Percentiles rank a stretch among this genome's conserved stretches.
phyloP scores from a whole-genome alignment of 1,139 yeast genomes.

The Torulaspora pretoriensis region DNA sequence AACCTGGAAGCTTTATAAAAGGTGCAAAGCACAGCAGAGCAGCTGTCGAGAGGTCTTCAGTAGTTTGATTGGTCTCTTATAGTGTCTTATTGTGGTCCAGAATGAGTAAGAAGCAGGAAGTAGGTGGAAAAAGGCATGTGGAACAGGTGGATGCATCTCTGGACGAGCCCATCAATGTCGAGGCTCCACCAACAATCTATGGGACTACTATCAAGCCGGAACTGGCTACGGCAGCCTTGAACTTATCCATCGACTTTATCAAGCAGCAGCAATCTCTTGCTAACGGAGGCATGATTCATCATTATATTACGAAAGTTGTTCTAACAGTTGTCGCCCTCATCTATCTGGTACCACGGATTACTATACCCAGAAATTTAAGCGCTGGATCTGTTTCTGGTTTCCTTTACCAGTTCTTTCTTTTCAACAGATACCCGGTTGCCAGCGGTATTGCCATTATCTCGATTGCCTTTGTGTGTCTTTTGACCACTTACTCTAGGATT shows the following conservation, averaged over 20 bases:
- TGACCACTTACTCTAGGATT: constrained; percentile 33
- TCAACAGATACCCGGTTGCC: constrained; percentile 27
- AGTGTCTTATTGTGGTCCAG: neutral
- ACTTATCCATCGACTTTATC: constrained; percentile 59
- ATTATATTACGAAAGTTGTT: constrained; percentile 40
- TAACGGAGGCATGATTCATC: constrained; percentile 48
- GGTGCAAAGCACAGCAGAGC: neutral
- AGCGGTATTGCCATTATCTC: constrained; percentile 9
- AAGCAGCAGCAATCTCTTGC: constrained; percentile 53
- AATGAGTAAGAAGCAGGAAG: constrained; percentile 3
- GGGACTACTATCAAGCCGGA: constrained; percentile 50
- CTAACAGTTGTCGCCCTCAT: constrained; percentile 33
- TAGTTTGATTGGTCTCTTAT: neutral
- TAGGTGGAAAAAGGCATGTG: constrained; percentile 4
- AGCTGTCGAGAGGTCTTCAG: neutral
- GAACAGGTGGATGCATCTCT: constrained; percentile 48
- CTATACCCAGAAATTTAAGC: constrained; percentile 19
- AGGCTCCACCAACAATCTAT: constrained; percentile 48
- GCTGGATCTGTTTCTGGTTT: constrained; percentile 24
- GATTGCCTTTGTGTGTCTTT: constrained; percentile 20
- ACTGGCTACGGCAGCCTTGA: constrained; percentile 54
- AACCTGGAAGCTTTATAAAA: neutral
- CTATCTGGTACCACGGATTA: constrained; percentile 23
- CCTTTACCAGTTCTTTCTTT: constrained; percentile 23
- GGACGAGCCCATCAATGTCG: constrained; percentile 49